Evolutionary conservation across 2,329 filamentous ascomycete genomes (phyloP), one percentile per base, ranked within the genome.

Genomic region (Sporothrix phasma): DNA sequence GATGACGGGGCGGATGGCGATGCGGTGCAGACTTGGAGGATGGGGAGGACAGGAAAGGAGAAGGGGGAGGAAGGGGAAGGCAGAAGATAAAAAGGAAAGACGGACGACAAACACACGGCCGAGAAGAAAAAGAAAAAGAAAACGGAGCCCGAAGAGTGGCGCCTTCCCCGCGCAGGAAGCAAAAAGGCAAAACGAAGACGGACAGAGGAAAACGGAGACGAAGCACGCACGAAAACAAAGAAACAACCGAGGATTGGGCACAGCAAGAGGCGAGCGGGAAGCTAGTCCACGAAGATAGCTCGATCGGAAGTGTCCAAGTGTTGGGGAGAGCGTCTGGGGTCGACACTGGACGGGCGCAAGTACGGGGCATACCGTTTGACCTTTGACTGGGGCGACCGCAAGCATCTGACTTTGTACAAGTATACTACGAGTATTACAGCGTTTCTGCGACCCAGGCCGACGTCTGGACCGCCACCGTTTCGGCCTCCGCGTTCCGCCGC

Each of bases 401-500:
- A n/a, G n/a, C n/a, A n/a, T n/a, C n/a, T n/a, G n/a, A 49, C n/a
- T 6, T 3, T 2, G 19, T 11, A 39, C n/a, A n/a, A n/a, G n/a
- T n/a, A n/a, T n/a, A n/a, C 22, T 3, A 22, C 5, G 7, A 49
- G 17, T 13, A 34, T n/a, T 29, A 29, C 47, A 26, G n/a, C n/a
- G n/a, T n/a, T n/a, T n/a, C n/a, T n/a, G n/a, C n/a, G n/a, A n/a
- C n/a, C n/a, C n/a, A n/a, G n/a, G n/a, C n/a, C n/a, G n/a, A n/a
- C n/a, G n/a, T n/a, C n/a, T n/a, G 17, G 47, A 58, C n/a, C 54
- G 17, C 43, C 37, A 26, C 26, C 45, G 19, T 15, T 51, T 29
- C n/a, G 29, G 31, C 59, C 64, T 65, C 64, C 64, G 64, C 61
- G 43, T 63, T 65, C 63, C 46, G 64, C 64, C 64, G 64, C 54